Evolutionary conservation across 1,284 basidiomycete genomes (phyloP).

Genomic region (Calocybe gambosa): DNA sequence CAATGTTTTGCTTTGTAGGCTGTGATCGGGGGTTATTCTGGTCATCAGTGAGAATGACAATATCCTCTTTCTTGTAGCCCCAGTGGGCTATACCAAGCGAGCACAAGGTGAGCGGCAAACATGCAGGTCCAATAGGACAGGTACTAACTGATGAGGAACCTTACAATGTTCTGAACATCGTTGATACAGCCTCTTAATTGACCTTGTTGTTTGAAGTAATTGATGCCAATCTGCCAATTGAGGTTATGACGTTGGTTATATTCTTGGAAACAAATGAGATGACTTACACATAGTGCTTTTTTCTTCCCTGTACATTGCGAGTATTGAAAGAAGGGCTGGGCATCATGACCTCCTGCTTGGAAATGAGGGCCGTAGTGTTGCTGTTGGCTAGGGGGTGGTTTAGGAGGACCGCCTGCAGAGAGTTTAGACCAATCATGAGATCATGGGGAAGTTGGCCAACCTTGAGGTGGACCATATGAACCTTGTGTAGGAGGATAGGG

Average conservation of each 20-base stretch:
- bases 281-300: constrained; percentile 71
- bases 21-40: constrained; percentile 51
- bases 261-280: neutral
- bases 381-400: constrained; percentile 51
- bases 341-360: constrained; percentile 43
- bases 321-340: constrained; percentile 72
- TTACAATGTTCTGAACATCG: constrained; percentile 73
- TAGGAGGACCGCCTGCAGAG: constrained; percentile 36
- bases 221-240: constrained; percentile 65
- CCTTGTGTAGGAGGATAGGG: neutral
- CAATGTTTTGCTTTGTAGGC: constrained; percentile 82
- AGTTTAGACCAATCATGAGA: neutral
- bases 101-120: neutral
- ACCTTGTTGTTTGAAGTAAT: constrained; percentile 64
- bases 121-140: neutral
- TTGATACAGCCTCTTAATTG: constrained; percentile 84
- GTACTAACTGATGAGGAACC: constrained; percentile 62
- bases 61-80: constrained; percentile 74
- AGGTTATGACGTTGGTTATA: neutral
- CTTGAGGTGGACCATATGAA: constrained; percentile 11
- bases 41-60: constrained; percentile 86
- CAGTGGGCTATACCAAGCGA: constrained; percentile 41
- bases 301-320: constrained; percentile 79
- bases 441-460: neutral
- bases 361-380: constrained; percentile 68